Evolutionary conservation across 1,139 yeast species (phyloP).

Genomic region (Candida neerlandica): DNA sequence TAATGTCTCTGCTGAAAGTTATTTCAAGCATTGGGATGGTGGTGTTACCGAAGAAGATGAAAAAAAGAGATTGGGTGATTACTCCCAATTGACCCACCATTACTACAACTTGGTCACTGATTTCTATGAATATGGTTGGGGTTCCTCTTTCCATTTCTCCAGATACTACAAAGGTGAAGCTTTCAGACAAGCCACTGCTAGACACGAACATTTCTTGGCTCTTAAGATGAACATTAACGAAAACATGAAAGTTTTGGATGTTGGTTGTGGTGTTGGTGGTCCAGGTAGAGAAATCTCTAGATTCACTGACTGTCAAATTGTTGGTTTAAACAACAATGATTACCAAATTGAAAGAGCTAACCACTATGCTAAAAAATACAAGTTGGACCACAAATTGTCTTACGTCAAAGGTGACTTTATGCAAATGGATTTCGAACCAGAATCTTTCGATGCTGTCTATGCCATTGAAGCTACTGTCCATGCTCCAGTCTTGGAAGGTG

Average conservation of each 20-base stretch:
- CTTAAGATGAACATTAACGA: conserved; percentile 77
- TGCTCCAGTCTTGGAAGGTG: conserved; percentile 96
- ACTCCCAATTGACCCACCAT: conserved; percentile 89
- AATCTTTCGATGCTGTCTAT: conserved; percentile 91
- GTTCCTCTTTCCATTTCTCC: conserved; percentile 97
- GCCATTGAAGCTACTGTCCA: conserved; percentile 99
- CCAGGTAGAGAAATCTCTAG: conserved; percentile 96
- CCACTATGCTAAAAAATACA: conserved; percentile 68
- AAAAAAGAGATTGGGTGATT: conserved; percentile 75
- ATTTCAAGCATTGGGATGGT: conserved; percentile 96
- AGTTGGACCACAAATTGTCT: conserved; percentile 70
- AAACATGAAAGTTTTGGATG: conserved; percentile 89
- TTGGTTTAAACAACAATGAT: conserved; percentile 95
- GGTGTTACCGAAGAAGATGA: conserved; percentile 80
- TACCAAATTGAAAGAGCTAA: conserved; percentile 94
- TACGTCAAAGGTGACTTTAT: conserved; percentile 98
- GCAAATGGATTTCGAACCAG: conserved; percentile 96
- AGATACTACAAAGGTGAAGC: conserved; percentile 93
- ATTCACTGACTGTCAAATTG: conserved; percentile 84
- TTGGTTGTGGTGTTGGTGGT: conserved; percentile 99
- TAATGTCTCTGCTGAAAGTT: conserved; percentile 81
- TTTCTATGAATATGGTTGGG: conserved; percentile 99
- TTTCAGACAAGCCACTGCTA: conserved; percentile 90
- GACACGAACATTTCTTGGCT: conserved; percentile 97
- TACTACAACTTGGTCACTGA: conserved; percentile 97